phyloP scores from a whole-genome alignment of 345 rosid species.

The Hypericum androsaemum region DNA sequence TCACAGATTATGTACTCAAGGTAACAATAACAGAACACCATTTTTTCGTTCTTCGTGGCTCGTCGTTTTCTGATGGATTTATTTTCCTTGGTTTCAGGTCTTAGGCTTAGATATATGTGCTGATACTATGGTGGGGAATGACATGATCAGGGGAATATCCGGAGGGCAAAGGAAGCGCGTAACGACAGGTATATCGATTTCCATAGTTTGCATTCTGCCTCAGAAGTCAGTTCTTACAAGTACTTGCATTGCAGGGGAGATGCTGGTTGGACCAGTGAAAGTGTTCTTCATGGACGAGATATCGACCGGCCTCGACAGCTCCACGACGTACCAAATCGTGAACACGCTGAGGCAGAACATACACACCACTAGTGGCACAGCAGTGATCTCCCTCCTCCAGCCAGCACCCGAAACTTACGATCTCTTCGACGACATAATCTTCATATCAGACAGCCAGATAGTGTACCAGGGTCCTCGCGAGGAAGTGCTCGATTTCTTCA shows the following conservation, averaged over 20 bases:
- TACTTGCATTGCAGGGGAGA: not conserved
- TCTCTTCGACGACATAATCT: not conserved
- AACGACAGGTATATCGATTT: not conserved
- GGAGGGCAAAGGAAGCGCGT: conserved; percentile 3
- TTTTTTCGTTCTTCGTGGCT: not conserved
- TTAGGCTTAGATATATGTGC: not conserved
- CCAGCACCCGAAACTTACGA: conserved; percentile 1
- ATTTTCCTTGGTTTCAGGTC: not conserved
- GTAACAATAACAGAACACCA: not conserved
- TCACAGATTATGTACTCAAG: not conserved
- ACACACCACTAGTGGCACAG: not conserved
- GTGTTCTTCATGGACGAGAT: not conserved
- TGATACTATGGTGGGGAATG: not conserved
- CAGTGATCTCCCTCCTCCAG: not conserved
- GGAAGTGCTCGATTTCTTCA: not conserved
- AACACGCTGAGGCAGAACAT: not conserved
- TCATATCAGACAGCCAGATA: not conserved
- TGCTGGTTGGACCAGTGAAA: not conserved
- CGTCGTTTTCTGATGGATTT: not conserved
- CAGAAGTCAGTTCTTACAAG: not conserved
- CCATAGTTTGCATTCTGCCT: not conserved
- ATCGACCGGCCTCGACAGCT: not conserved
- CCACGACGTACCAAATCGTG: not conserved
- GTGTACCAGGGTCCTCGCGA: conserved; percentile 2
- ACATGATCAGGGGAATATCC: not conserved